Evolutionary conservation across 2,329 filamentous ascomycete species (phyloP).

Genomic region (Penicillium sp.): DNA sequence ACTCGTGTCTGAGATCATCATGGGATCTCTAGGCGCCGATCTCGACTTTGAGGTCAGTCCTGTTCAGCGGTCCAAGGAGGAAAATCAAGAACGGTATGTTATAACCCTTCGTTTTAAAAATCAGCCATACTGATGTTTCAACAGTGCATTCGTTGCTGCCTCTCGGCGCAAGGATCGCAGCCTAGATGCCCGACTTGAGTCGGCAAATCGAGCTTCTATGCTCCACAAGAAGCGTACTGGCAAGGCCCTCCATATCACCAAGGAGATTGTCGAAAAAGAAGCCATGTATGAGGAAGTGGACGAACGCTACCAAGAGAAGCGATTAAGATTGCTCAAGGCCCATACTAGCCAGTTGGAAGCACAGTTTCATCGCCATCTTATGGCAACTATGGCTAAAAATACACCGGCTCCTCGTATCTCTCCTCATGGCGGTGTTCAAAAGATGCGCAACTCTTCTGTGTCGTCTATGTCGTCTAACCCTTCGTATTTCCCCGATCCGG

Average conservation of each 20-base stretch:
- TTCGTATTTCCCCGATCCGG: neutral
- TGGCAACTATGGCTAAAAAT: conserved; percentile 27
- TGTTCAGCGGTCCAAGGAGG: conserved; percentile 37
- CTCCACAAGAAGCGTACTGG: conserved; percentile 87
- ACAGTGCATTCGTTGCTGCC: conserved; percentile 83
- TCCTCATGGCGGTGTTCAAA: conserved; percentile 24
- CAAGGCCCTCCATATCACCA: conserved; percentile 73
- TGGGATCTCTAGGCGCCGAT: conserved; percentile 6
- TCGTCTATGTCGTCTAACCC: neutral
- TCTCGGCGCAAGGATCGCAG: conserved; percentile 82
- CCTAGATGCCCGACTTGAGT: conserved; percentile 82
- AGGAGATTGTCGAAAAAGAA: conserved; percentile 82
- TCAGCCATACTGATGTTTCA: conserved; percentile 14
- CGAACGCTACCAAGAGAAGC: conserved; percentile 56
- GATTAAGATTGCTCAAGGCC: conserved; percentile 35
- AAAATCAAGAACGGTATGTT: conserved; percentile 44
- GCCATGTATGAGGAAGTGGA: conserved; percentile 98
- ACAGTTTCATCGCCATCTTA: conserved; percentile 33
- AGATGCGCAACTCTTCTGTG: conserved; percentile 25
- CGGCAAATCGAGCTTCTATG: conserved; percentile 80
- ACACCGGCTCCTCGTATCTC: conserved; percentile 23
- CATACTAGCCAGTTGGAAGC: conserved; percentile 36
- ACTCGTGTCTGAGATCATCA: neutral
- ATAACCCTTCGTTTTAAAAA: neutral
- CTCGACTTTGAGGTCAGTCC: conserved; percentile 24